Conservation (phyloP, 2,329 filamentous ascomycete species). For the Colletotrichum musae region DNA sequence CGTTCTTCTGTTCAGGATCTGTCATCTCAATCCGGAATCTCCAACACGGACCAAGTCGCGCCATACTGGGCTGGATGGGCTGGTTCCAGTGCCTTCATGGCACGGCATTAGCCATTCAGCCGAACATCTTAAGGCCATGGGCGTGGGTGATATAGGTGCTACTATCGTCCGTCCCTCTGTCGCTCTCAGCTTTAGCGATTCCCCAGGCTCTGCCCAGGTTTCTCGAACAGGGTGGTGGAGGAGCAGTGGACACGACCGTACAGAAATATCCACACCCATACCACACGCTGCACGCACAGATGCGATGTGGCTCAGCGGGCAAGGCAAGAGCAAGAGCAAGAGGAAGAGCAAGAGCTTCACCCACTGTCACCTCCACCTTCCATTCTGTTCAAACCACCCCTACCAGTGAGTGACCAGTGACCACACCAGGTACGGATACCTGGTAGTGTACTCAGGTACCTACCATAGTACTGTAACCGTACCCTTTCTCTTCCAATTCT, state of each 20-base stretch:
- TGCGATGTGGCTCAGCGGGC: slow-evolving; percentile 56
- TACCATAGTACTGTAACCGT: no score
- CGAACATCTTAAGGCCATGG: slow-evolving; percentile 58
- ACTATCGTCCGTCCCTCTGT: slow-evolving; percentile 47
- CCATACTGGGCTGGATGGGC: slow-evolving; percentile 47
- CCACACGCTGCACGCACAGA: slow-evolving; percentile 31
- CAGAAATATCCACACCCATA: slow-evolving; percentile 38
- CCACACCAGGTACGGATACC: no score
- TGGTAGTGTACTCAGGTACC: no score
- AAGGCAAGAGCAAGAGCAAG: no score
- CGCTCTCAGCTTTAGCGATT: slow-evolving; percentile 50
- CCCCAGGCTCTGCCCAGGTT: slow-evolving; percentile 29
- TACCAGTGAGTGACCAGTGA: neutral
- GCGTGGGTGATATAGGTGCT: slow-evolving; percentile 52
- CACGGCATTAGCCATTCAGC: slow-evolving; percentile 67
- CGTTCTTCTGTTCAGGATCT: slow-evolving; percentile 18
- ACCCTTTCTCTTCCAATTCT: no score
- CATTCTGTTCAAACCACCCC: neutral
- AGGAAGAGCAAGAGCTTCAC: slow-evolving; percentile 17
- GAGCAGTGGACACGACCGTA: slow-evolving; percentile 27
- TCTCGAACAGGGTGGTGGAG: slow-evolving; percentile 42
- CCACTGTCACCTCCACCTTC: slow-evolving; percentile 18
- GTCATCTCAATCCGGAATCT: slow-evolving; percentile 42
- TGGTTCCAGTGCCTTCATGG: slow-evolving; percentile 55
- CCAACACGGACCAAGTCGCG: slow-evolving; percentile 46